A percentile compares a stretch with the other conserved stretches of the same genome.
phyloP scores from a whole-genome alignment of 2,329 filamentous ascomycete genomes.

The Keithomyces neogunnii region DNA sequence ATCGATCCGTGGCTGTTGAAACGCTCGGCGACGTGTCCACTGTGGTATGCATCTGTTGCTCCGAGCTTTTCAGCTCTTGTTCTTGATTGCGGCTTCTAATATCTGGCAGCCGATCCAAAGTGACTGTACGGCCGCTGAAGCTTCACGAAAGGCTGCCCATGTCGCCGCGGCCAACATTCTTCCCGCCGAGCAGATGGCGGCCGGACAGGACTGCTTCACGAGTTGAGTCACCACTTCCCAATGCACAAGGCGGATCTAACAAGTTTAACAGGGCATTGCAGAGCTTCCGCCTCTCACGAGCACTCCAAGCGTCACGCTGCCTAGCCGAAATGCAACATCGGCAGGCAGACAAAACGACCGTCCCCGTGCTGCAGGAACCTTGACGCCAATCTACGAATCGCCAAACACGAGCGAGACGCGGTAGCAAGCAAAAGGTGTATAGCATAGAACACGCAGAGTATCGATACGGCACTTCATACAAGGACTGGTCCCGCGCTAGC shows the following conservation, averaged over 20 bases:
- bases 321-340: conserved; percentile 1
- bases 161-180: background rate
- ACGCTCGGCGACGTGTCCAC: conserved; percentile 4
- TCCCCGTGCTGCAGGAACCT: background rate
- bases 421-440: no score
- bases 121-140: background rate
- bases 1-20: conserved; percentile 4
- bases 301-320: conserved; percentile 1
- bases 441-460: no score
- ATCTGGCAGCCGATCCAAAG: background rate
- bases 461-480: no score
- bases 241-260: no score
- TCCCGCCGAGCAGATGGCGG: background rate
- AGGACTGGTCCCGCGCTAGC: no score
- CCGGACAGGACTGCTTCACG: background rate
- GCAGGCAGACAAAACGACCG: background rate
- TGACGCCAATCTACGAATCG: background rate
- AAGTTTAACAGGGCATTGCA: background rate
- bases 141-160: background rate
- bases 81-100: background rate
- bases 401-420: no score
- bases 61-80: background rate
- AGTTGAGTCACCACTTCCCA: background rate
- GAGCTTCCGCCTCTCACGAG: background rate
- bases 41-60: conserved; percentile 1